A percentile compares a stretch with the other conserved stretches of the same genome.
These are phyloP conservation scores for Speleostelium caveatum DNA, from an alignment of 78 protist genomes.

Conservation along the genomic window DNA sequence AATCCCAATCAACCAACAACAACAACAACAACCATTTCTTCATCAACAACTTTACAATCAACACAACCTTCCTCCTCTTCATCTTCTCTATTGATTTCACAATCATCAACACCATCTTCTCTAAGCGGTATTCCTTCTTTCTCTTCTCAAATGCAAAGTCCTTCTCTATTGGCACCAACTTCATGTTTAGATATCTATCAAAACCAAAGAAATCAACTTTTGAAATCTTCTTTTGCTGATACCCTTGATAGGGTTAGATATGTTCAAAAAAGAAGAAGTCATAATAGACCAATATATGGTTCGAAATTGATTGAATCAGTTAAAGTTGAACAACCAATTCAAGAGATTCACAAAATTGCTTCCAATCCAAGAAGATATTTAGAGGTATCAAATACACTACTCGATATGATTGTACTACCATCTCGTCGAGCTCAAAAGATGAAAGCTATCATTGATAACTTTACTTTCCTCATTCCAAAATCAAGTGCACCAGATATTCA, in stretches of 20 bases:
- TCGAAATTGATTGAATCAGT: not conserved
- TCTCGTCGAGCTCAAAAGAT: not conserved
- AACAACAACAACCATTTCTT: not conserved
- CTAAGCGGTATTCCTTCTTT: not conserved
- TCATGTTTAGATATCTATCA: conserved; percentile 57
- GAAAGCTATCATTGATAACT: conserved; percentile 51
- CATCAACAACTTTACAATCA: conserved; percentile 14
- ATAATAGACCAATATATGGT: not conserved
- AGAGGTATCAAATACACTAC: not conserved
- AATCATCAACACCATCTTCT: not conserved
- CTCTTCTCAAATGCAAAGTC: no score
- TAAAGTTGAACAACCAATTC: not conserved
- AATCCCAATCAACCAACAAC: not conserved
- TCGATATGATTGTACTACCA: conserved; percentile 39
- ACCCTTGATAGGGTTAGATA: conserved; percentile 21
- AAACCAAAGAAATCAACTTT: conserved; percentile 17
- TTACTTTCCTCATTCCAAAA: conserved; percentile 48
- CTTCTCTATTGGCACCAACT: not conserved
- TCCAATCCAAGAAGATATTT: conserved; percentile 1
- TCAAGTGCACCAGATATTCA: conserved; percentile 4
- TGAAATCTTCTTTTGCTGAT: not conserved
- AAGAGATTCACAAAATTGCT: not conserved
- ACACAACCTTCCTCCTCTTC: no score
- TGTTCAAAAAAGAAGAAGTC: conserved; percentile 85
- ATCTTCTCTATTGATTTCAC: not conserved